phyloP scores from a whole-genome alignment of 371 early-diverging fungal species.

The Mortierella sp. region DNA sequence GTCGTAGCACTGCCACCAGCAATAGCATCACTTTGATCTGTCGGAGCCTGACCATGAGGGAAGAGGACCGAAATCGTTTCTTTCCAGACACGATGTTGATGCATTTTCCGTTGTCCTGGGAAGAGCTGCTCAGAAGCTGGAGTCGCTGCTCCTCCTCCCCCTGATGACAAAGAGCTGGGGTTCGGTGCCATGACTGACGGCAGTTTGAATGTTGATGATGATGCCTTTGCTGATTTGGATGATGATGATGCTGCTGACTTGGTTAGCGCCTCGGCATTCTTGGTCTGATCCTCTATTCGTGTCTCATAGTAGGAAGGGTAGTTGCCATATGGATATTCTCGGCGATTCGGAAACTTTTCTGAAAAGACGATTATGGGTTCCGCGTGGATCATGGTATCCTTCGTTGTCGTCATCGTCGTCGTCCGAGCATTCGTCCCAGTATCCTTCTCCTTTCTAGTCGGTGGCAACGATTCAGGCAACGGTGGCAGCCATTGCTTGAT shows the following conservation, averaged over 20 bases:
- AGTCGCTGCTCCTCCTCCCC: not conserved
- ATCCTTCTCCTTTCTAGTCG: not conserved
- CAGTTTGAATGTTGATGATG: not conserved
- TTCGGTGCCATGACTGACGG: not conserved
- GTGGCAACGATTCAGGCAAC: not conserved
- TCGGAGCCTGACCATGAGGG: not conserved
- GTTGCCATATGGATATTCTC: conserved; percentile 44
- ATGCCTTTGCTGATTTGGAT: not conserved
- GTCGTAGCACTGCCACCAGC: conserved; percentile 6
- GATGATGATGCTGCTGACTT: too few species aligned
- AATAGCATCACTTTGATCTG: not conserved
- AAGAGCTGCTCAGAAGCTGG: too few species aligned
- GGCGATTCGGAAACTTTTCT: not conserved
- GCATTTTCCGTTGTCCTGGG: not conserved
- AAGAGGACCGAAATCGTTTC: conserved; percentile 2
- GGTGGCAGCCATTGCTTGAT: not conserved
- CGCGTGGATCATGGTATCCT: conserved; percentile 13
- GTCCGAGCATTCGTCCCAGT: not conserved
- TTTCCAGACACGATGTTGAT: not conserved
- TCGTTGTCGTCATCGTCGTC: not conserved
- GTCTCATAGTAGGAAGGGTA: conserved; percentile 45
- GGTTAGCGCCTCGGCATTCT: too few species aligned
- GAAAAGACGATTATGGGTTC: conserved; percentile 18
- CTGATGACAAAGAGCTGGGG: not conserved
- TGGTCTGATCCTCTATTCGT: conserved; percentile 20